These are phyloP conservation scores for Fusarium beomiforme DNA, from an alignment of 2,329 filamentous ascomycete genomes.

Conservation along the genomic window DNA sequence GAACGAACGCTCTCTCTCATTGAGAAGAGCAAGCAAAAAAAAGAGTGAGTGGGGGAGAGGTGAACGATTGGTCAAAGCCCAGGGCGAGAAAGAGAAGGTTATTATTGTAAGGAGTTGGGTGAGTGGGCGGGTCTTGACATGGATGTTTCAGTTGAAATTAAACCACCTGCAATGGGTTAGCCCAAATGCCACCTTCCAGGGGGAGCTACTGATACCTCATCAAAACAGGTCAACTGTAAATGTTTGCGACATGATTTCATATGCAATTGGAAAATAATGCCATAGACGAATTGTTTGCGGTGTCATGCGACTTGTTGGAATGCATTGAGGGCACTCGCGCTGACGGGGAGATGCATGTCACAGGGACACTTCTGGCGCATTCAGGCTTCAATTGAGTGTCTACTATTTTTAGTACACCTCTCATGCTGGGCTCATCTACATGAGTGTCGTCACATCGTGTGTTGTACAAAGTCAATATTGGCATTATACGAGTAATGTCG, in stretches of 20 bases:
- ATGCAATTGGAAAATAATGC: background rate
- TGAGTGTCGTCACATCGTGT: background rate
- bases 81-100: background rate
- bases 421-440: background rate
- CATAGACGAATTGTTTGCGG: background rate
- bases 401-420: background rate
- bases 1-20: slow-evolving; percentile 9
- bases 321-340: background rate
- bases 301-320: background rate
- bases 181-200: slow-evolving; percentile 4
- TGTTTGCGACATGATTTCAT: background rate
- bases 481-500: background rate
- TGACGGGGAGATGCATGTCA: background rate
- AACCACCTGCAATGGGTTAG: slow-evolving; percentile 12
- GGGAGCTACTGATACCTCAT: slow-evolving; percentile 18
- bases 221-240: background rate
- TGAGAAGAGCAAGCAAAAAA: background rate
- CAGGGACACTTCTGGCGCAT: background rate
- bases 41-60: slow-evolving; percentile 7
- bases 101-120: slow-evolving; percentile 5
- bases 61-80: slow-evolving; percentile 31
- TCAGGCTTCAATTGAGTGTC: background rate
- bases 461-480: background rate
- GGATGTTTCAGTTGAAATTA: slow-evolving; percentile 28
- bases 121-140: slow-evolving; percentile 1